phyloP scores from a whole-genome alignment of 169 alveolate species.

The Eimeria maxima region DNA sequence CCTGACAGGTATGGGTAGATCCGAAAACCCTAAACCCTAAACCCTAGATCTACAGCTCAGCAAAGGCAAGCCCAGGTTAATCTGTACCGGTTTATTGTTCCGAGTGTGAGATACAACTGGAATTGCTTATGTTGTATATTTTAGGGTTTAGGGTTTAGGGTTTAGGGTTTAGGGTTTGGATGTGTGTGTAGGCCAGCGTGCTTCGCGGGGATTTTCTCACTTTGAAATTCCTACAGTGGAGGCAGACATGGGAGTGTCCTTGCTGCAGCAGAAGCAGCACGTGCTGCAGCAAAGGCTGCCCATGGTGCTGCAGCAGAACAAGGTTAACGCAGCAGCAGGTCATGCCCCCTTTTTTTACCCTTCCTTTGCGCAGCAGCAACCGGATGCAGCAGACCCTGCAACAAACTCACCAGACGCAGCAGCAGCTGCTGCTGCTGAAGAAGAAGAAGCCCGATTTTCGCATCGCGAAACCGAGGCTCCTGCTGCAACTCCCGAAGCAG shows the following conservation, averaged over 20 bases:
- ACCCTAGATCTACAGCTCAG: background rate
- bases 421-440: background rate
- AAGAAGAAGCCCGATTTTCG: background rate
- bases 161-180: background rate
- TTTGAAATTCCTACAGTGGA: background rate
- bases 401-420: background rate
- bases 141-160: constrained; percentile 22
- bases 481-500: background rate
- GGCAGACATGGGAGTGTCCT: background rate
- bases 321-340: background rate
- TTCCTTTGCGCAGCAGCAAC: background rate
- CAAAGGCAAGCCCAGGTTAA: background rate
- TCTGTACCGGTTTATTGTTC: background rate
- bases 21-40: background rate
- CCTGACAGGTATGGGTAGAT: background rate
- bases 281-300: background rate
- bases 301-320: background rate
- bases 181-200: background rate
- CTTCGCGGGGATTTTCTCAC: background rate
- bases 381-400: background rate
- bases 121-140: background rate
- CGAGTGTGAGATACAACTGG: background rate
- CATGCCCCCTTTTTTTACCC: background rate
- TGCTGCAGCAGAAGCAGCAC: background rate
- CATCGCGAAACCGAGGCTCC: background rate